phyloP scores from a whole-genome alignment of 2,329 filamentous ascomycete genomes.

The Epicoccum sorghinum region DNA sequence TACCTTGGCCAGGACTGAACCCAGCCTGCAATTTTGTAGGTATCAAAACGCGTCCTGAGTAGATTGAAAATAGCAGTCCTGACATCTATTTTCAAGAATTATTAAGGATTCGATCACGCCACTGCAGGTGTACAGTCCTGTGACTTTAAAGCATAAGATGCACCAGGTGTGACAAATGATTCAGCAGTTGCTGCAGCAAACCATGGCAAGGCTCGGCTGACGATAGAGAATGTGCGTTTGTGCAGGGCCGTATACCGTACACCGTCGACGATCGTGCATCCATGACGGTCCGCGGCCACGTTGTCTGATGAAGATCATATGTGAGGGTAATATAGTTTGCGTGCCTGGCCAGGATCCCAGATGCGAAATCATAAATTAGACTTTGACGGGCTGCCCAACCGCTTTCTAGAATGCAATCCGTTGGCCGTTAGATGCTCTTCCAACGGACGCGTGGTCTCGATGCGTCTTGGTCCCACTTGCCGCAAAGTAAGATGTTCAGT shows the following conservation, averaged over 20 bases:
- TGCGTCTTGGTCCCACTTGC: conserved; percentile 8
- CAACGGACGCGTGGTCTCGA: conserved; percentile 1
- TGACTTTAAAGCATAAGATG: background rate
- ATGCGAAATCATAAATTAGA: background rate
- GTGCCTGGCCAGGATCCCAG: conserved; percentile 1
- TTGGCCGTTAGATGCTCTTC: background rate
- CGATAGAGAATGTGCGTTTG: background rate
- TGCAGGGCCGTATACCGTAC: conserved; percentile 1
- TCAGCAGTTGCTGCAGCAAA: background rate
- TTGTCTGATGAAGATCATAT: conserved; percentile 7
- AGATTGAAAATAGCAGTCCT: too few relatives aligned
- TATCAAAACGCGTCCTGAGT: too few relatives aligned
- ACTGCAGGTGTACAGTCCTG: too few relatives aligned
- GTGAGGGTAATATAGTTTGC: conserved; percentile 5
- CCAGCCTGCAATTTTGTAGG: background rate
- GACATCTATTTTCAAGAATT: too few relatives aligned
- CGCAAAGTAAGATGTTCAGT: conserved; percentile 4
- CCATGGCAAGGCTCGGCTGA: too few relatives aligned
- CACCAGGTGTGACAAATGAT: too few relatives aligned
- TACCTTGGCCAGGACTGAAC: conserved; percentile 51
- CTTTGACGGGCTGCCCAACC: conserved; percentile 6
- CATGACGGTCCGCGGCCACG: conserved; percentile 7
- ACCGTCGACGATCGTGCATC: conserved; percentile 8
- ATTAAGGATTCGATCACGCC: too few relatives aligned
- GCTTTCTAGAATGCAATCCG: conserved; percentile 4